phyloP scores from a whole-genome alignment of 1,284 basidiomycete species.

The Cystobasidium slooffiae region DNA sequence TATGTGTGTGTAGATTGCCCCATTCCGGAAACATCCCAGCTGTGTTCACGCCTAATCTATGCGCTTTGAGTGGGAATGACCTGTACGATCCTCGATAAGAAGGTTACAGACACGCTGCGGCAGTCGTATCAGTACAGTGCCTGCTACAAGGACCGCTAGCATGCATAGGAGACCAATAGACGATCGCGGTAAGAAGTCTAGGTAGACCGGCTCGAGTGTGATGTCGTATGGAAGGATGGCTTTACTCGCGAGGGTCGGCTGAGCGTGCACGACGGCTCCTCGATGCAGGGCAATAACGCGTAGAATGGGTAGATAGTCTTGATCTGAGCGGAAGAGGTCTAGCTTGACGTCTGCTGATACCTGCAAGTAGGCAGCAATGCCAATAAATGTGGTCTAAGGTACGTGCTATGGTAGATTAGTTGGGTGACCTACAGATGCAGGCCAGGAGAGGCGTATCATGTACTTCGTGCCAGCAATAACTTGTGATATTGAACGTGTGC shows the following conservation, averaged over 20 bases:
- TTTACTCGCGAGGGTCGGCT: neutral
- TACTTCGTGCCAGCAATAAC: neutral
- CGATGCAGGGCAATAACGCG: neutral
- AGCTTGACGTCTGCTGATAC: slow-evolving; percentile 16
- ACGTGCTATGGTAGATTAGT: neutral
- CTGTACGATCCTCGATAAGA: neutral
- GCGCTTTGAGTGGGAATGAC: neutral
- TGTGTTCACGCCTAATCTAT: neutral
- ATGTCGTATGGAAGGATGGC: neutral
- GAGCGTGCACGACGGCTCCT: neutral
- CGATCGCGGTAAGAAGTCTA: slow-evolving; percentile 19
- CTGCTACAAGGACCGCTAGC: neutral
- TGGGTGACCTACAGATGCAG: slow-evolving; percentile 30
- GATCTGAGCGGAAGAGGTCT: neutral
- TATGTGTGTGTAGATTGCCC: too few species aligned
- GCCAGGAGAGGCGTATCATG: slow-evolving; percentile 36
- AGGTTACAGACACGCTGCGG: neutral
- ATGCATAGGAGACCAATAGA: slow-evolving; percentile 12
- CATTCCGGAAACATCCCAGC: too few species aligned
- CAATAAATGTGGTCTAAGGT: neutral
- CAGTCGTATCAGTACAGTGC: neutral
- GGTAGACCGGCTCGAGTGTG: slow-evolving; percentile 30
- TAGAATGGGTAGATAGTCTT: neutral
- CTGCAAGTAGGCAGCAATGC: neutral
- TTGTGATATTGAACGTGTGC: neutral